phyloP scores from a whole-genome alignment of 2,329 filamentous ascomycete genomes.

The Myriosclerotinia curreyana region DNA sequence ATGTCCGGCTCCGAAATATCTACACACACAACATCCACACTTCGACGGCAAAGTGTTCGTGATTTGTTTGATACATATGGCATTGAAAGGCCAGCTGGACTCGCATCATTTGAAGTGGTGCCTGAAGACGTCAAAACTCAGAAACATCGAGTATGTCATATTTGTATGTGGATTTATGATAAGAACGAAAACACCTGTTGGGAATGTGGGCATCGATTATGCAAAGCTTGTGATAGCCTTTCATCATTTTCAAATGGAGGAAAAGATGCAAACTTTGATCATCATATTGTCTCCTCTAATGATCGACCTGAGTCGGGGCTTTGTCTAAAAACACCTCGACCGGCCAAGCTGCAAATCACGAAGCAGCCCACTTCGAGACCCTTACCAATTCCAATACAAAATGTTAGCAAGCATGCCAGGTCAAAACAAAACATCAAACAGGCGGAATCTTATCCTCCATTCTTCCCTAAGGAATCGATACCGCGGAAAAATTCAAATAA shows the following conservation, averaged over 20 bases:
- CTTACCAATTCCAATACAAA: neutral
- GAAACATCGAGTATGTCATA: conserved; percentile 46
- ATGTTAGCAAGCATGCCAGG: neutral
- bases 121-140: conserved; percentile 15
- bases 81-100: conserved; percentile 46
- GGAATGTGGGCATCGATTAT: conserved; percentile 52
- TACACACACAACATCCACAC: conserved; percentile 38
- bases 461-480: neutral
- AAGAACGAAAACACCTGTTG: conserved; percentile 44
- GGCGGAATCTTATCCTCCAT: neutral
- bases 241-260: neutral
- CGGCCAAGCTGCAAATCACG: neutral
- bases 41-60: conserved; percentile 45
- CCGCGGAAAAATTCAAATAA: neutral
- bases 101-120: conserved; percentile 34
- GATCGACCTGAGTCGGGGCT: neutral
- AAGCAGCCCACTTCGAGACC: neutral
- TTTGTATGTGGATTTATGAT: conserved; percentile 46
- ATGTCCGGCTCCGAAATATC: conserved; percentile 29
- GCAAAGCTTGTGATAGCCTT: conserved; percentile 43
- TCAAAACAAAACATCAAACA: neutral
- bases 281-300: neutral
- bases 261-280: neutral
- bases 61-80: conserved; percentile 49
- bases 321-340: neutral